Evolutionary conservation across 352 stramenopile genomes (phyloP), one percentile per base, ranked within the genome.

Genomic region (Albugo laibachii): DNA sequence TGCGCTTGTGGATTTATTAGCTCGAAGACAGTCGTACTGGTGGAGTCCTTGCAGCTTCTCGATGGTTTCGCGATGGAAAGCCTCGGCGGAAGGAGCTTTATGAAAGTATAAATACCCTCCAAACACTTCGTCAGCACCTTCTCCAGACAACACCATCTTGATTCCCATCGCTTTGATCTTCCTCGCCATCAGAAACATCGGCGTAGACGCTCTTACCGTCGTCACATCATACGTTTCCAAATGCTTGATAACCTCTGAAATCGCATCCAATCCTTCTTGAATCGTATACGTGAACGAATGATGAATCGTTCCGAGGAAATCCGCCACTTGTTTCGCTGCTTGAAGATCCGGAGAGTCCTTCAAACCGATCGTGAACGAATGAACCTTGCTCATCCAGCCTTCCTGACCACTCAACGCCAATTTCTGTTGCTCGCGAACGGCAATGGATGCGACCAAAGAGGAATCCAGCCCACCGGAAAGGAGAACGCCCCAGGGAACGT

Each of bases 131-230:
- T 99, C 95, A 8, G 94, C 93, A 31, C 95, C 95, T 66, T 99
- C 95, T 15, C 95, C 95, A 15, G 74, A 95, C 18, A 99, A 68
- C 46, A 99, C 95, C 94, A 99, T 98, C 70, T 99, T 99, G 58
- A 99, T 97, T 41, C 95, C 95, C 91, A 98, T 97, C 43, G 94
- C 95, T 72, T 98, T 99, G 63, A 99, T 99, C 78, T 99, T 99
- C 41, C 95, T 67, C 6, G 81, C 75, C 95, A 99, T 98, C 43
- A 99, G 72, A 65, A 98, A 98, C 95, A 99, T 99, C n/a, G 95
- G 95, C 18, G 94, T 98, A 0, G 86, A 95, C 1, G 95, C 94
- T 41, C 95, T 85, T 56, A 99, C 96, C 1, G 95, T 98, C 19
- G 94, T 98, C 5, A 97, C 66, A 62, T 99, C 94, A 61, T 98